Evolutionary conservation across 1,284 basidiomycete species (phyloP), one percentile per base, ranked within the genome.

Genomic region (Ceratorhiza oryzae-sativae): DNA sequence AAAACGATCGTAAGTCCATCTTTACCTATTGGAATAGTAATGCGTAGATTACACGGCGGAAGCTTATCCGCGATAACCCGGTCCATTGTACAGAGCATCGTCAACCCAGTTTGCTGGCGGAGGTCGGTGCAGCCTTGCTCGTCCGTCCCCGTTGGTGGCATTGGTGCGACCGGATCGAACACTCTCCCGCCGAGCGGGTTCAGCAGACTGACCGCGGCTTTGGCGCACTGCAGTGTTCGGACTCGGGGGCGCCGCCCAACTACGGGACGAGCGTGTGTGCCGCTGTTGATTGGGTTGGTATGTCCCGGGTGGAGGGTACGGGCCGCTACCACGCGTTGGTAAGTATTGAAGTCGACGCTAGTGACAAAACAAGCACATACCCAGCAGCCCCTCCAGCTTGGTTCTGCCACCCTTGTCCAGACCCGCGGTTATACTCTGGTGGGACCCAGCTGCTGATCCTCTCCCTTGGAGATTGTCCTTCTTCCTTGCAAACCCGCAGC

Each of bases 401-500:
- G 34, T 62, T 62, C 25, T 62, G 60, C 65, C 65, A 70, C 18
- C 36, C 65, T 18, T 39, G 34, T 58, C 68, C 68, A 36, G 55
- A 60, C n/a, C 56, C 56, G 12, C 63, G 45, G 25, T 49, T 49
- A 12, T 67, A 25, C 68, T 46, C 56, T 1, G 55, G 45, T 9
- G 53, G 67, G n/a, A 59, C 55, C 68, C 68, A 71, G 32, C 68
- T 71, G 45, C 56, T 71, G 12, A 71, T 71, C 41, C 68, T 42
- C 45, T 59, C 41, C 46, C 56, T 48, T 32, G 55, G 42, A 20
- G 8, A 58, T 39, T 41, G 13, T 41, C 20, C 60, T 36, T 46
- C 32, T 71, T 71, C n/a, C 56, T 42, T 10, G 39, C 27, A 2
- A 10, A 53, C 13, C 45, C 48, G n/a, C 68, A 59, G 23, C 67